Evolutionary conservation across 371 early-diverging fungal genomes (phyloP).

Genomic region (Actinomucor elegans): DNA sequence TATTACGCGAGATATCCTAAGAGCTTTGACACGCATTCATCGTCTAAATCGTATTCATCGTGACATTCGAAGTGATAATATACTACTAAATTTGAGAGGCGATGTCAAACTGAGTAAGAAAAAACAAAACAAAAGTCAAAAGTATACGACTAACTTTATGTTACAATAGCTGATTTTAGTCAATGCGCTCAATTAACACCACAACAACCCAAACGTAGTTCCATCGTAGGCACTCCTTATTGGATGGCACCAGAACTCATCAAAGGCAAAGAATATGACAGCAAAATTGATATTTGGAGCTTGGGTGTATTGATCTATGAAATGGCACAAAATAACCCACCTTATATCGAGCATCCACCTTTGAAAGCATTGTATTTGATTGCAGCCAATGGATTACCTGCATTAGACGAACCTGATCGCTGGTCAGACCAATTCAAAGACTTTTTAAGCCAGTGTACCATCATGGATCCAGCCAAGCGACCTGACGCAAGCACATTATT

Average conservation of each 20-base stretch:
- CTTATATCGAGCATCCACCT: conserved; percentile 48
- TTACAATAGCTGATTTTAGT: conserved; percentile 61
- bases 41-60: conserved; percentile 86
- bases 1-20: conserved; percentile 70
- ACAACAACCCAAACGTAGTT: conserved; percentile 54
- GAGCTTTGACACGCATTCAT: conserved; percentile 89
- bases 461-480: conserved; percentile 41
- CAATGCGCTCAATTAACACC: conserved; percentile 58
- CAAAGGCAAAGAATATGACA: conserved; percentile 58
- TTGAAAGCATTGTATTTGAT: conserved; percentile 65
- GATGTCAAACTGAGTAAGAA: conserved; percentile 61
- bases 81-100: conserved; percentile 62
- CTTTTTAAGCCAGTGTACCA: conserved; percentile 53
- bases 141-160: too few relatives aligned
- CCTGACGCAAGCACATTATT: conserved; percentile 48
- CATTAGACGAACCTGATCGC: conserved; percentile 49
- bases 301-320: conserved; percentile 75
- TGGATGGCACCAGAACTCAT: conserved; percentile 90
- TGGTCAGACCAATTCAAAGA: conserved; percentile 56
- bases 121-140: too few relatives aligned
- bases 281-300: conserved; percentile 83
- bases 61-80: conserved; percentile 81
- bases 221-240: conserved; percentile 73
- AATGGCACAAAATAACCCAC: conserved; percentile 72
- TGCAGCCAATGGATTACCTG: conserved; percentile 64